Evolutionary conservation across 1,284 basidiomycete genomes (phyloP).

Genomic region (Tilletia indica): DNA sequence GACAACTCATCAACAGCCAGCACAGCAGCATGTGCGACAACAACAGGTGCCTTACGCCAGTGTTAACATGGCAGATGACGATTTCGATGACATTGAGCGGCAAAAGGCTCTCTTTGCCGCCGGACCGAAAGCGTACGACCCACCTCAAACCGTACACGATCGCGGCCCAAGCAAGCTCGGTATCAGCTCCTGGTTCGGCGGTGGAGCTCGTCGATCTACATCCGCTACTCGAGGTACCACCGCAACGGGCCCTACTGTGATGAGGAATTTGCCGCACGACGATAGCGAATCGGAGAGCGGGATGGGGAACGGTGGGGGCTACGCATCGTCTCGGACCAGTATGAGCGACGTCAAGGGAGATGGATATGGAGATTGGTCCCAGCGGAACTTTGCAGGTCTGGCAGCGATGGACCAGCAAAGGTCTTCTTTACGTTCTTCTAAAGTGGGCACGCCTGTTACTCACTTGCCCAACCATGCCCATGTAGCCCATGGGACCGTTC

Average conservation of each 20-base stretch:
- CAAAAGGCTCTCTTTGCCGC: neutral
- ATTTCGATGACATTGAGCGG: neutral
- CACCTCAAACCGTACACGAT: neutral
- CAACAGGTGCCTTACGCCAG: neutral
- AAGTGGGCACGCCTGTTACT: neutral
- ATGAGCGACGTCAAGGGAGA: slow-evolving; percentile 10
- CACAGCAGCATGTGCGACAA: neutral
- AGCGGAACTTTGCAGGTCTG: slow-evolving; percentile 13
- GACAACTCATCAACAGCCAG: neutral
- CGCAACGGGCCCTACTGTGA: neutral
- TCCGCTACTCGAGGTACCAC: neutral
- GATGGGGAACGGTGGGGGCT: neutral
- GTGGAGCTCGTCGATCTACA: neutral
- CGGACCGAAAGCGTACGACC: neutral
- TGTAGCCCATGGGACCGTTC: neutral
- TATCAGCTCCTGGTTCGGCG: slow-evolving; percentile 16
- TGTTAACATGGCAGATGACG: neutral
- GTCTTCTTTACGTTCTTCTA: slow-evolving; percentile 6
- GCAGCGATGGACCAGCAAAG: neutral
- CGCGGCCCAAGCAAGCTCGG: slow-evolving; percentile 8
- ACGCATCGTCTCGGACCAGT: neutral
- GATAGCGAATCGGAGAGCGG: slow-evolving; percentile 1
- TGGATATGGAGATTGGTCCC: neutral
- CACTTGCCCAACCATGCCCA: neutral
- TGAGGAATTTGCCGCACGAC: neutral